These are phyloP conservation scores for Aspergillus clavatus DNA, from an alignment of 2,329 filamentous ascomycete species.

Conservation along the genomic window DNA sequence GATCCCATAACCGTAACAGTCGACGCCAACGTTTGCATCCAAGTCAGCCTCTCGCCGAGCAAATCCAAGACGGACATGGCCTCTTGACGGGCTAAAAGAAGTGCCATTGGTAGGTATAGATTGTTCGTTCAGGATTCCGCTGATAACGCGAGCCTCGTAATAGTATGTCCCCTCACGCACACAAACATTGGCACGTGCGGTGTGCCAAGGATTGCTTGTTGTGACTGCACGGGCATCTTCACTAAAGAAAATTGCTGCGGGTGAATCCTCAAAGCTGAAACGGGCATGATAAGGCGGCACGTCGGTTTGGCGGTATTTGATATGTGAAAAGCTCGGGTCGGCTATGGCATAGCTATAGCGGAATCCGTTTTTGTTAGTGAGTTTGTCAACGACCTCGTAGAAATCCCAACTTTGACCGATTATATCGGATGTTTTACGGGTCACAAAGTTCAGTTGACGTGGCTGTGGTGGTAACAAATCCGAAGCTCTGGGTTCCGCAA, in stretches of 20 bases:
- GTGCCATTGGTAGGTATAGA: constrained; percentile 17
- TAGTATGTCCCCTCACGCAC: constrained; percentile 87
- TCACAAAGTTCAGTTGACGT: constrained; percentile 38
- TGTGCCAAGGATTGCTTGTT: constrained; percentile 88
- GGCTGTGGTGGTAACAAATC: constrained; percentile 36
- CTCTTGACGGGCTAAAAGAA: constrained; percentile 27
- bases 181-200: constrained; percentile 83
- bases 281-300: constrained; percentile 75
- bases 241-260: constrained; percentile 78
- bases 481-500: constrained; percentile 36
- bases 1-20: constrained; percentile 92
- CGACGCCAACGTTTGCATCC: constrained; percentile 66
- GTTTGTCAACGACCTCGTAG: constrained; percentile 44
- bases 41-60: constrained; percentile 44
- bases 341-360: constrained; percentile 88
- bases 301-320: constrained; percentile 87
- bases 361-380: constrained; percentile 67
- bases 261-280: constrained; percentile 89
- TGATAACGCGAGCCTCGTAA: constrained; percentile 86
- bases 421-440: constrained; percentile 31
- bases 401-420: constrained; percentile 38
- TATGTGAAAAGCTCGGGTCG: constrained; percentile 79
- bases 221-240: constrained; percentile 70
- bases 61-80: constrained; percentile 47
- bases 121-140: constrained; percentile 49